phyloP scores from a whole-genome alignment of 257 asterid species.

The Cinchona pubescens region DNA sequence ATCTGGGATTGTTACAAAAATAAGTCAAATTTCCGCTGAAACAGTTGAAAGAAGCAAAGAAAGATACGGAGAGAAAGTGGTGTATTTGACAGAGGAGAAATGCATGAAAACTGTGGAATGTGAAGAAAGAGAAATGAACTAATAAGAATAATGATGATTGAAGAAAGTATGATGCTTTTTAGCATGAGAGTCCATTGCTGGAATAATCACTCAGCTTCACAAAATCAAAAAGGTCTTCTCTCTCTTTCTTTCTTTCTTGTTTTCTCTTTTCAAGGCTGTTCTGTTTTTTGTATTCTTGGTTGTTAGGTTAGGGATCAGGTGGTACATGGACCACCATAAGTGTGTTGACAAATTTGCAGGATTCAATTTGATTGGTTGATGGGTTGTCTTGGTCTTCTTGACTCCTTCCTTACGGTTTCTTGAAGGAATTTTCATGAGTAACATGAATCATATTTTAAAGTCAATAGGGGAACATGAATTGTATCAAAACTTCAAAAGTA shows the following conservation, averaged over 20 bases:
- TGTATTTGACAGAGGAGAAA: constrained; percentile 23
- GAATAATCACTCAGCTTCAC: constrained; percentile 34
- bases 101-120: constrained; percentile 23
- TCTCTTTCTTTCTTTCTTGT: constrained; percentile 10
- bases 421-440: neutral
- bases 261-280: constrained; percentile 10
- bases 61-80: constrained; percentile 5
- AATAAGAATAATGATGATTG: constrained; percentile 32
- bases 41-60: constrained; percentile 3
- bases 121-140: constrained; percentile 10
- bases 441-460: neutral
- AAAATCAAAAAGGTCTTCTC: constrained; percentile 23
- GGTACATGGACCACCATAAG: constrained; percentile 10
- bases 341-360: neutral
- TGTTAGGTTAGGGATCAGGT: constrained; percentile 10
- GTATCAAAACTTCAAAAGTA: neutral
- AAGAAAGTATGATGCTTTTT: constrained; percentile 38
- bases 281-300: neutral
- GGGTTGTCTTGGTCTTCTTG: neutral
- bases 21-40: constrained; percentile 2
- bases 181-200: constrained; percentile 66
- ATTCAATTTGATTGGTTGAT: neutral
- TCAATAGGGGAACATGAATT: neutral
- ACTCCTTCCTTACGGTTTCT: neutral
- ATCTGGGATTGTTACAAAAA: neutral